Base-by-base conservation (phyloP, 305 asterid genomes). In the Solanum hybrid region DNA sequence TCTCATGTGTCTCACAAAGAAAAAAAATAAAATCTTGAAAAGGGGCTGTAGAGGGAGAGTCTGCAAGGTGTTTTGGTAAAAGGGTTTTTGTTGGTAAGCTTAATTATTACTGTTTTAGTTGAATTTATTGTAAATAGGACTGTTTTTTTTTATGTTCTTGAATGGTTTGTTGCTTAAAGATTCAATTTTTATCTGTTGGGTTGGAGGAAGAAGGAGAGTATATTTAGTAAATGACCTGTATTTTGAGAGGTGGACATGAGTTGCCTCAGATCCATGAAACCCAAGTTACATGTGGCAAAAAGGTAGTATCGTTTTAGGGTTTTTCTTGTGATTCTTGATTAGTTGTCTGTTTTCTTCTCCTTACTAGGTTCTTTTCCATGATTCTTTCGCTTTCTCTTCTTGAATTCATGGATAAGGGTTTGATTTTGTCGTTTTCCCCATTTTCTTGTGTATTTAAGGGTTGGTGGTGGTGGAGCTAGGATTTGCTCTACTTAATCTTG, bases 191-290 rank as follows among this genome's bases (percentile, higher is more conserved):
- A 91, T 91, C 83, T 87, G 91, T 90, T 90, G 87, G 87, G 83
- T 65, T 88, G 91, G 95, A 75, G 92, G 88, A 57, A 85, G 90
- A 39, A 39, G 37, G 32, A 82, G 41, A 86, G 85, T 79, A 31
- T 89, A 10, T 61, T 90, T 29, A 72, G 27, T 83, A 41, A 80
- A 90, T 84, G 45, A 85, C 76, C 22, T 57, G 86, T 86, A 72
- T 90, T 91, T 93, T 90, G 80, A 80, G 95, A 91, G 96, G 96
- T 92, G 91, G 94, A 92, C 93, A 90, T 24, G 94, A 91, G 89
- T 95, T 94, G 89, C 93, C 94, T 95, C 89, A 92, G 96, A 96
- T 96, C 96, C 97, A 92, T 93, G 97, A 93, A 94, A 95, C 92
- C 93, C 84, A 90, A 90, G 89, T 92, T 91, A 94, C 97, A 94